Percentiles rank a stretch among this genome's conserved stretches.
Conservation (phyloP, 148 eudicot species). For the Nyssa sinensis region DNA sequence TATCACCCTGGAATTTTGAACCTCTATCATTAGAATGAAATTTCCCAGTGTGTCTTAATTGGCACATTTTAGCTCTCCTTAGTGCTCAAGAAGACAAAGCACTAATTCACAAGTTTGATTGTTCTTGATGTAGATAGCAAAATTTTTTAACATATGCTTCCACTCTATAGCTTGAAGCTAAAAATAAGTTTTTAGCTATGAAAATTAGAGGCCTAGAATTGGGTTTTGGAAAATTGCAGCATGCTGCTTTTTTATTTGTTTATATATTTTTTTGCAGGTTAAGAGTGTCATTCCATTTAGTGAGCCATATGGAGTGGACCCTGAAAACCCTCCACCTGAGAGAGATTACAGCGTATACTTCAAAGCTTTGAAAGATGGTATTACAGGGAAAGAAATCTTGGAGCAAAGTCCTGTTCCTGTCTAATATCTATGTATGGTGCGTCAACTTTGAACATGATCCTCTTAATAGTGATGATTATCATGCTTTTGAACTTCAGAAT, state of each 20-base stretch:
- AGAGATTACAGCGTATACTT: conserved; percentile 84
- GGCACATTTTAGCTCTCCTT: not conserved
- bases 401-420: conserved; percentile 52
- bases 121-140: not conserved
- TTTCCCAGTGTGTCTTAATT: not conserved
- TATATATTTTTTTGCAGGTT: conserved; percentile 49
- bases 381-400: conserved; percentile 87
- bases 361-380: conserved; percentile 76
- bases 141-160: not conserved
- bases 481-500: not conserved
- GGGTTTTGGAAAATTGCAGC: not conserved
- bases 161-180: not conserved
- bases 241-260: not conserved
- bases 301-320: conserved; percentile 82
- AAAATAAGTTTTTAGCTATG: not conserved
- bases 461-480: not conserved
- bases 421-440: conserved; percentile 18
- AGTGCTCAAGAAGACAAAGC: not conserved
- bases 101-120: not conserved
- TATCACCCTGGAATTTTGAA: not conserved
- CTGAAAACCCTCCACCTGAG: conserved; percentile 93
- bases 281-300: conserved; percentile 88
- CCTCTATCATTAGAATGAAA: not conserved
- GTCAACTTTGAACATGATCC: not conserved
- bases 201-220: not conserved